Percentiles rank a stretch among this genome's conserved stretches.
Evolutionary conservation across 2,329 filamentous ascomycete genomes (phyloP).

Genomic region (Plenodomus lindquistii): DNA sequence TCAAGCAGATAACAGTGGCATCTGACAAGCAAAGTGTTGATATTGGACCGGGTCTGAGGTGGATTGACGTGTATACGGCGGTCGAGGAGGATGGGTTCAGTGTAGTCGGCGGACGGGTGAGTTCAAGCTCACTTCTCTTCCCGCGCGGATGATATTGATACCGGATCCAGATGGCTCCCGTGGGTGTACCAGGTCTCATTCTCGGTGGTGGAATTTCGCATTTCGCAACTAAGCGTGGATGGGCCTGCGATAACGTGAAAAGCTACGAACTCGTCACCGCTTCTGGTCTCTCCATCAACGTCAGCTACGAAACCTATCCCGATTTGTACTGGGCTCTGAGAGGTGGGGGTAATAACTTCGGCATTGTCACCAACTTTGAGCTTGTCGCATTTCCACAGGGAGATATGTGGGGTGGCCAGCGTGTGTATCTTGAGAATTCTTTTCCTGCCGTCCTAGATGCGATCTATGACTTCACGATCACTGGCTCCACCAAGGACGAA

Average conservation of each 20-base stretch:
- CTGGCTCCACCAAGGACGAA: slow-evolving; percentile 12
- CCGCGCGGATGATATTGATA: background rate
- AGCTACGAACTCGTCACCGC: slow-evolving; percentile 22
- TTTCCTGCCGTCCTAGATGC: slow-evolving; percentile 18
- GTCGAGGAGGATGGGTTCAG: slow-evolving; percentile 26
- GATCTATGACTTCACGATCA: slow-evolving; percentile 13
- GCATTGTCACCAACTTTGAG: slow-evolving; percentile 35
- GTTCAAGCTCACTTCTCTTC: background rate
- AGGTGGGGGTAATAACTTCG: slow-evolving; percentile 40
- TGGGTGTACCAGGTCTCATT: slow-evolving; percentile 34
- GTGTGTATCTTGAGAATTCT: slow-evolving; percentile 12
- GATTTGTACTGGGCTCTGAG: slow-evolving; percentile 46
- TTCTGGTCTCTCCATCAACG: slow-evolving; percentile 12
- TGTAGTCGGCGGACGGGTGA: slow-evolving; percentile 29
- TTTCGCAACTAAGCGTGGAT: slow-evolving; percentile 26
- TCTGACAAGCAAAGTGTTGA: slow-evolving; percentile 24
- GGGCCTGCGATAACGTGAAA: slow-evolving; percentile 34
- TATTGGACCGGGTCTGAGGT: slow-evolving; percentile 32
- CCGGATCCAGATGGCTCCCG: slow-evolving; percentile 9
- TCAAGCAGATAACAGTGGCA: slow-evolving; percentile 31
- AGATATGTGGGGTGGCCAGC: slow-evolving; percentile 29
- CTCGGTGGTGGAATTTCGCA: slow-evolving; percentile 32
- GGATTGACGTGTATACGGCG: slow-evolving; percentile 32
- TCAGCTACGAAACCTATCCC: slow-evolving; percentile 25
- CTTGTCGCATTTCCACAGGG: slow-evolving; percentile 18